Evolutionary conservation across 2,329 filamentous ascomycete species (phyloP).

Genomic region (Colletotrichum aenigma): DNA sequence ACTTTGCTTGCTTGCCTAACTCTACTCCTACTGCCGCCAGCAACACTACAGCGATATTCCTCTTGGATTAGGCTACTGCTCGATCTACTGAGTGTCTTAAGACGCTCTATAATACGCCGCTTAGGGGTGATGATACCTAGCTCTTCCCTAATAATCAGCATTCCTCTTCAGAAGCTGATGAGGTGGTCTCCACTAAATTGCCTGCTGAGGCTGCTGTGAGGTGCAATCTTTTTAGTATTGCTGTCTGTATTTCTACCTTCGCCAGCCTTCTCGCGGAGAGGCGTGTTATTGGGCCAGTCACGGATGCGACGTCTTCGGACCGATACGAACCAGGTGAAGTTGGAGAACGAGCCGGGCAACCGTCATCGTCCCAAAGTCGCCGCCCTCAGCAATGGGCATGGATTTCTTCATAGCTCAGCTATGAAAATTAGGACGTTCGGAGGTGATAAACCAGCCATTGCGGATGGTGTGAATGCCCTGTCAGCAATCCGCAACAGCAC

Average conservation of each 20-base stretch:
- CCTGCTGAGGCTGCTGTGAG: neutral
- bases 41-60: neutral
- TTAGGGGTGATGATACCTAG: neutral
- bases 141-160: neutral
- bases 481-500: neutral
- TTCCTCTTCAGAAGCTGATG: neutral
- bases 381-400: neutral
- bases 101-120: neutral
- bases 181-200: neutral
- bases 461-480: neutral
- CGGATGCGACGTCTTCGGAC: neutral
- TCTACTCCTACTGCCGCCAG: neutral
- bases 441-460: neutral
- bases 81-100: neutral
- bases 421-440: neutral
- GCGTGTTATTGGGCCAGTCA: neutral
- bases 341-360: neutral
- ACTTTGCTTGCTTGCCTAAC: neutral
- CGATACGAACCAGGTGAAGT: neutral
- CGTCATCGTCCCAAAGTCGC: neutral
- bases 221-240: neutral
- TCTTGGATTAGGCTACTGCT: neutral
- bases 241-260: neutral
- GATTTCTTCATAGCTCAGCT: neutral
- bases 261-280: neutral